Percentiles rank a stretch among this genome's conserved stretches.
phyloP scores from a whole-genome alignment of 768 basidiomycete species.

The Sarcomyxa edulis region DNA sequence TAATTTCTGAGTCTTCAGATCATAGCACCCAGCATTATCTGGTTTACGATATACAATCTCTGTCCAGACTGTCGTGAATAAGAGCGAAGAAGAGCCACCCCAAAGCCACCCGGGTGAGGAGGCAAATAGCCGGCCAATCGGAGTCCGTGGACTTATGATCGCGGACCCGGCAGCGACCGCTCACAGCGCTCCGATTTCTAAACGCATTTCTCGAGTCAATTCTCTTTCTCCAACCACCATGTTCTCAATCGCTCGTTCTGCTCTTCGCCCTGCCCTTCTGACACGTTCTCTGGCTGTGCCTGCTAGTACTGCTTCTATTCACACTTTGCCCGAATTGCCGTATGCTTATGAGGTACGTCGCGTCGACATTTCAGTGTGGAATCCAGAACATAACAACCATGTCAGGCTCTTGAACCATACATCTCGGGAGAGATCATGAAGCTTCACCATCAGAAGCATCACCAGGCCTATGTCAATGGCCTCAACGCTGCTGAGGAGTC shows the following conservation, averaged over 20 bases:
- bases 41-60: no score
- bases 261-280: slow-evolving; percentile 36
- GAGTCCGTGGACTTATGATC: no score
- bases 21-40: no score
- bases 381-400: neutral
- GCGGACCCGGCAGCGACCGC: no score
- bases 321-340: slow-evolving; percentile 76
- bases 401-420: slow-evolving; percentile 79
- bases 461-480: slow-evolving; percentile 90
- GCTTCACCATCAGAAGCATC: slow-evolving; percentile 93
- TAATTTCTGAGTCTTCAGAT: no score
- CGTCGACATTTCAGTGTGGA: neutral
- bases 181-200: no score
- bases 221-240: no score
- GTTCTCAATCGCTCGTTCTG: slow-evolving; percentile 42
- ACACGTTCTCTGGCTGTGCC: slow-evolving; percentile 42
- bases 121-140: no score
- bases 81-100: no score
- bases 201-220: no score
- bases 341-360: slow-evolving; percentile 69
- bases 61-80: no score
- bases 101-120: no score
- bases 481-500: slow-evolving; percentile 85
- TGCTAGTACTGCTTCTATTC: slow-evolving; percentile 41
- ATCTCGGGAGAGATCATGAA: slow-evolving; percentile 91